A percentile compares a stretch with the other conserved stretches of the same genome.
phyloP scores from a whole-genome alignment of 2,329 filamentous ascomycete genomes.

The Hymenoscyphus fructigenus region DNA sequence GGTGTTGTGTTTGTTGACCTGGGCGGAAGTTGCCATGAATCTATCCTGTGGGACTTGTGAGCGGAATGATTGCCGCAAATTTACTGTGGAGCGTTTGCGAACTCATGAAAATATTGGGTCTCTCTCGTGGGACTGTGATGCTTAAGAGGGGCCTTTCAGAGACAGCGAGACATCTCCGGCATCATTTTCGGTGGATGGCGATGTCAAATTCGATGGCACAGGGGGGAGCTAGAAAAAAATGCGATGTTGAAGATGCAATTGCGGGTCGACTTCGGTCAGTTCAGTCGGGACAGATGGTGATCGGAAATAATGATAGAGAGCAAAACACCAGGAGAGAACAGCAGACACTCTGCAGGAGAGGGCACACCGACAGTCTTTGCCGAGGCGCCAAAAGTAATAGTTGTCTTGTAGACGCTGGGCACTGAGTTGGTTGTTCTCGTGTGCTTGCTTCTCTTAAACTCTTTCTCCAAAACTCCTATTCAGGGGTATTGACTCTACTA shows the following conservation, averaged over 20 bases:
- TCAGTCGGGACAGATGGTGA: background rate
- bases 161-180: background rate
- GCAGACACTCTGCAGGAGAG: too few relatives aligned
- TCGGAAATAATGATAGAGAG: too few relatives aligned
- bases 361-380: too few relatives aligned
- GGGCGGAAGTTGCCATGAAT: too few relatives aligned
- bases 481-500: too few relatives aligned
- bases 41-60: background rate
- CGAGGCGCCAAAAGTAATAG: too few relatives aligned
- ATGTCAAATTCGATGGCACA: constrained; percentile 3
- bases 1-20: background rate
- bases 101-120: background rate
- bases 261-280: background rate
- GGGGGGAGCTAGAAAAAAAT: background rate
- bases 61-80: background rate
- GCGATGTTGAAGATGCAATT: background rate
- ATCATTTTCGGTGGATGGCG: constrained; percentile 1
- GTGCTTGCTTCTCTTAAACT: too few relatives aligned
- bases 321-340: too few relatives aligned
- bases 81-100: background rate
- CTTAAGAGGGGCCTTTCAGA: background rate
- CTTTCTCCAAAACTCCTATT: too few relatives aligned
- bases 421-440: too few relatives aligned
- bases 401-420: too few relatives aligned
- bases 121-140: background rate